Evolutionary conservation across 257 asterid genomes (phyloP).

Genomic region (Solanum clarkiae): DNA sequence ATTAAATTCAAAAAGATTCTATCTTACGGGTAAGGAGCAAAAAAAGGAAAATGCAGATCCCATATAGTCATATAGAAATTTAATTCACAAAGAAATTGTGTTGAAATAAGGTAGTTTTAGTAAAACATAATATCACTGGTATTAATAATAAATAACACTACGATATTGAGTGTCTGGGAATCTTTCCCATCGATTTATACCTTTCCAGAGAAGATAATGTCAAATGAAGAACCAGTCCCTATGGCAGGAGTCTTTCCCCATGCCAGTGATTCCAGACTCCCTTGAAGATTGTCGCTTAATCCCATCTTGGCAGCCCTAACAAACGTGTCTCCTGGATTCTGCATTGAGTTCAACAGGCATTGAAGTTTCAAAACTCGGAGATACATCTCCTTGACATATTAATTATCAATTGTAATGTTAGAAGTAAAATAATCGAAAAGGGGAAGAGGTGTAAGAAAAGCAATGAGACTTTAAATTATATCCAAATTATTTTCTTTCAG

Average conservation of each 20-base stretch:
- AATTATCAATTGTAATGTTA: background rate
- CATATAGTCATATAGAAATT: no score
- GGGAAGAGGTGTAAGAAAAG: background rate
- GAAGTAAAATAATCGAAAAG: background rate
- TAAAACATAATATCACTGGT: no score
- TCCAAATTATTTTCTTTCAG: background rate
- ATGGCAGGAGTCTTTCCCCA: conserved; percentile 84
- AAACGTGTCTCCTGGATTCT: conserved; percentile 62
- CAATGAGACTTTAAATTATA: background rate
- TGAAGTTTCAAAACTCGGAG: background rate
- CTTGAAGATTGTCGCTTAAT: conserved; percentile 53
- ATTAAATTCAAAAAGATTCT: no score
- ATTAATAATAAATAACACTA: no score
- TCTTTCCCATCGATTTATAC: conserved; percentile 13
- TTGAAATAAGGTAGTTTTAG: no score
- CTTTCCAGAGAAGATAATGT: conserved; percentile 49
- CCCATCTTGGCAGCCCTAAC: conserved; percentile 71
- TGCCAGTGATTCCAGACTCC: conserved; percentile 67
- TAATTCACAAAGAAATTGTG: no score
- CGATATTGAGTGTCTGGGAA: no score
- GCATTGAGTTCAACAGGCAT: conserved; percentile 18
- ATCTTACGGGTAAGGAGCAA: no score
- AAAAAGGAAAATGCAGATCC: no score
- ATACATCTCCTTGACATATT: background rate
- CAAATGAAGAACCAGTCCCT: conserved; percentile 71